A percentile compares a stretch with the other conserved stretches of the same genome.
phyloP scores from a whole-genome alignment of 1,284 basidiomycete genomes.

The Ustilago sp. region DNA sequence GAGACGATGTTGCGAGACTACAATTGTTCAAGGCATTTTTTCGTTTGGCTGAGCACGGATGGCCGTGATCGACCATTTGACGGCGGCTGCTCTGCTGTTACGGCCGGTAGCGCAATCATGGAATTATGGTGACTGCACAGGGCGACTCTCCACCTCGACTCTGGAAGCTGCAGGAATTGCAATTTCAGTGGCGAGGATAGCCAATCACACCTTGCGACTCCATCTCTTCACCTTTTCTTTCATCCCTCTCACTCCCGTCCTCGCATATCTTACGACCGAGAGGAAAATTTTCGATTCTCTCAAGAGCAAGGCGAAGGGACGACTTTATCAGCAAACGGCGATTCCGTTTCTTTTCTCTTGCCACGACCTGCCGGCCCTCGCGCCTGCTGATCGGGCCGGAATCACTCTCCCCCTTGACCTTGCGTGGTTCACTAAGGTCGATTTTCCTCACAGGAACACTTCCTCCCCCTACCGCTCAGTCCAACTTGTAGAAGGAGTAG shows the following conservation, averaged over 20 bases:
- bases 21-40: not conserved
- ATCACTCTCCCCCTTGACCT: conserved; percentile 1
- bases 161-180: conserved; percentile 11
- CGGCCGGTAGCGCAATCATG: not conserved
- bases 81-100: not conserved
- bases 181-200: conserved; percentile 1
- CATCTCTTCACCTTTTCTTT: conserved; percentile 12
- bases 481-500: not conserved
- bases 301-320: not conserved
- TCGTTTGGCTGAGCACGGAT: conserved; percentile 8
- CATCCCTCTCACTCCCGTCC: conserved; percentile 18
- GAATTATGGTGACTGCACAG: not conserved
- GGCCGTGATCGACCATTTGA: conserved; percentile 1
- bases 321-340: not conserved
- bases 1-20: not conserved
- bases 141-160: not conserved
- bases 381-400: conserved; percentile 31
- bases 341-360: not conserved
- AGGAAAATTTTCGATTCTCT: conserved; percentile 23
- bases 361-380: conserved; percentile 27
- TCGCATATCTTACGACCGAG: conserved; percentile 14
- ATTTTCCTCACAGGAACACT: not conserved
- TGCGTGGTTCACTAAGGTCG: conserved; percentile 6
- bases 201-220: conserved; percentile 26
- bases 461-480: not conserved